Evolutionary conservation across 495 filamentous ascomycete genomes (phyloP), one percentile per base, ranked within the genome.

Genomic region (Hypomontagnella monticulosa): DNA sequence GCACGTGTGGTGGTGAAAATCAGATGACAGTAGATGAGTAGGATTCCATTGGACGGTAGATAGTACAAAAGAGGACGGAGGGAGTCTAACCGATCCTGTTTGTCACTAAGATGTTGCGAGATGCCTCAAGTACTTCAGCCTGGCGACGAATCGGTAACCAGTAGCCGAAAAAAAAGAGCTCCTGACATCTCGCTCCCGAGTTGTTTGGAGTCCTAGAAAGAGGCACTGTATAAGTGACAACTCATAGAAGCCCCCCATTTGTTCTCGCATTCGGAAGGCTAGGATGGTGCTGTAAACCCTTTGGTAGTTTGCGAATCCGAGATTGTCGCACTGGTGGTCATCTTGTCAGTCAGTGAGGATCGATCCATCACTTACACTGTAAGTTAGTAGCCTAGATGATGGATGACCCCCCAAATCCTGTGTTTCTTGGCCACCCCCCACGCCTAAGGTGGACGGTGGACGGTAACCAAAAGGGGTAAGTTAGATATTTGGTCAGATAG

Each of bases 391-490:
- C 41, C 34, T 47, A 23, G 34, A 41, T 33, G 48, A 46, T 20
- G 49, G 50, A 43, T 47, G 42, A 40, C 41, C 23, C 20, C 51
- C 51, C 27, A 4, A 18, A 14, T 23, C 41, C 43, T 33, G 49
- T 23, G 14, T 52, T 38, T 32, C 37, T n/a, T 41, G 32, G 20
- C 19, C 32, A 14, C 19, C 65, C 65, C 65, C 65, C 65, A 63
- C 65, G 59, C 59, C 36, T 49, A 56, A 38, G 33, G 27, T 44
- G 49, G 49, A 20, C 54, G 33, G 27, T 44, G 49, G 49, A 20
- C 54, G 59, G 65, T 59, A 56, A 44, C 53, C 55, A 23, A 56
- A 63, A 60, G 46, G 11, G 54, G 65, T 30, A 63, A 63, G 59
- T 38, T 58, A 52, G 40, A n/a, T 11, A 42, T 20, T 54, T 54